A percentile compares a stretch with the other conserved stretches of the same genome.
Evolutionary conservation across 2,329 filamentous ascomycete species (phyloP).

Genomic region (Microdochium nivale): DNA sequence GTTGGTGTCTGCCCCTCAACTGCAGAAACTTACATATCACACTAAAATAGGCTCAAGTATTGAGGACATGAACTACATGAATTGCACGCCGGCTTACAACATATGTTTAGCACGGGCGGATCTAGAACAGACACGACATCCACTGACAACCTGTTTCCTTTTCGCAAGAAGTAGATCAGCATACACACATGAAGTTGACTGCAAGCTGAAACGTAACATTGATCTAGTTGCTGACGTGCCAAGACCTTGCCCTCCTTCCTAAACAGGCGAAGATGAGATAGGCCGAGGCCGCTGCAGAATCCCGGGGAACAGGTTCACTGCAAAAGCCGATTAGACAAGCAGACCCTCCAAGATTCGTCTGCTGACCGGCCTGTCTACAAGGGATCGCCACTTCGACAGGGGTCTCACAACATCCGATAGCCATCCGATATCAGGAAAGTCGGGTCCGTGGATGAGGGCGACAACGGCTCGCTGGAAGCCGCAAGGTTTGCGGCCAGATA

Average conservation of each 20-base stretch:
- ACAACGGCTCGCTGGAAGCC: background rate
- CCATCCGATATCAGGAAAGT: background rate
- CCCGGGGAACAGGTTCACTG: background rate
- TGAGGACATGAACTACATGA: too few relatives aligned
- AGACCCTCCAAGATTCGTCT: background rate
- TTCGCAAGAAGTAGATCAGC: background rate
- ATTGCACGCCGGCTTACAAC: too few relatives aligned
- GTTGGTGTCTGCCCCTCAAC: too few relatives aligned
- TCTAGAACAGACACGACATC: too few relatives aligned
- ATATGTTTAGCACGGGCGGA: too few relatives aligned
- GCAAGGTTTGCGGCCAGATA: background rate
- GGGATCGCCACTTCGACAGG: background rate
- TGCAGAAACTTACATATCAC: too few relatives aligned
- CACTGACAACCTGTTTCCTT: too few relatives aligned
- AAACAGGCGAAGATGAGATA: background rate
- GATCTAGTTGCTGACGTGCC: background rate
- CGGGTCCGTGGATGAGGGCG: background rate
- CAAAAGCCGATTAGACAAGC: background rate
- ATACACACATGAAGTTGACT: background rate
- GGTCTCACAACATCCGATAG: background rate
- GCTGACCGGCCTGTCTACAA: background rate
- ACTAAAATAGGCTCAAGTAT: too few relatives aligned
- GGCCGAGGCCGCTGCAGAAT: background rate
- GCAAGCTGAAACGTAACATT: background rate
- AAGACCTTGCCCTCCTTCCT: background rate